Evolutionary conservation across 1,284 basidiomycete species (phyloP).

Genomic region (Cerioporus squamosus): DNA sequence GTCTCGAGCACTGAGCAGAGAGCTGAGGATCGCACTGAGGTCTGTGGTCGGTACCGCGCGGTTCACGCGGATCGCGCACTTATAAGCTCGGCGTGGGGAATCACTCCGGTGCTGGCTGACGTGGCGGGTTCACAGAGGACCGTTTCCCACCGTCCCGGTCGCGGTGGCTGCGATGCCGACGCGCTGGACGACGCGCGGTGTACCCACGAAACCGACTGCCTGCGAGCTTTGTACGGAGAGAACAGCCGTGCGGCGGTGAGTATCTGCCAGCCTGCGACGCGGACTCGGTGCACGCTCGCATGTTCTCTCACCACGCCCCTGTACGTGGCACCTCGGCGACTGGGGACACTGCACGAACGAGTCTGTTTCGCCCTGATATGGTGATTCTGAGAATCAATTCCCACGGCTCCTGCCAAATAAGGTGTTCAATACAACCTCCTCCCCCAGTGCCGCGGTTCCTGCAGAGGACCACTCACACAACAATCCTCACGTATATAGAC

Average conservation of each 20-base stretch:
- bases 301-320: slow-evolving; percentile 8
- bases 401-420: background rate
- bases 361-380: background rate
- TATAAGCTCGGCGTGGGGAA: slow-evolving; percentile 31
- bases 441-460: background rate
- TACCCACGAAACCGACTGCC: slow-evolving; percentile 28
- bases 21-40: slow-evolving; percentile 3
- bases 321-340: slow-evolving; percentile 17
- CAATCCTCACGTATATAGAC: background rate
- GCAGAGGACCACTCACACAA: background rate
- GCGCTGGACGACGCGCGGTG: slow-evolving; percentile 7
- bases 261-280: slow-evolving; percentile 6
- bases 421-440: background rate
- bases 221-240: slow-evolving; percentile 22
- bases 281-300: too few relatives aligned
- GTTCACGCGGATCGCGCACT: slow-evolving; percentile 15
- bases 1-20: slow-evolving; percentile 1
- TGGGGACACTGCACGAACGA: slow-evolving; percentile 2
- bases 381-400: background rate
- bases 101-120: slow-evolving; percentile 28
- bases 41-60: background rate
- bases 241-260: slow-evolving; percentile 10
- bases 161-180: slow-evolving; percentile 27
- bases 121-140: slow-evolving; percentile 28
- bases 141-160: slow-evolving; percentile 33